Evolutionary conservation across 2,329 filamentous ascomycete genomes (phyloP).

Genomic region (Coniella lustricola): DNA sequence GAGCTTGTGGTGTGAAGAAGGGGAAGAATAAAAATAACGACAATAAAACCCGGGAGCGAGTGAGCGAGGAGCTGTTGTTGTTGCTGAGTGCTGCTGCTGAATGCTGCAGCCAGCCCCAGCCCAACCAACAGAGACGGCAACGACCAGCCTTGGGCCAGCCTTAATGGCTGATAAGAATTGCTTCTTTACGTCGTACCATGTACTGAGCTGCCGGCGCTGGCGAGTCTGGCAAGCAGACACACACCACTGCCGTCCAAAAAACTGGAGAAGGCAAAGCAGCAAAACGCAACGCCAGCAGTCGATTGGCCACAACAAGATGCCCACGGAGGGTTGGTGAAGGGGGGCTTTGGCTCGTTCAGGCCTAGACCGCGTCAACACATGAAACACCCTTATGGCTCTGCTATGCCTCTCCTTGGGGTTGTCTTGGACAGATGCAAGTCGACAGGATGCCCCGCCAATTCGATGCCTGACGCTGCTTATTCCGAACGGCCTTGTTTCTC

Average conservation of each 20-base stretch:
- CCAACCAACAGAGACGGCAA: no score
- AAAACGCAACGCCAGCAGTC: no score
- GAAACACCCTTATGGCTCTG: constrained; percentile 1
- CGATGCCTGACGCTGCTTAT: neutral
- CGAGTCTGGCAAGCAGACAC: no score
- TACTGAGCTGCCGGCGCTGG: no score
- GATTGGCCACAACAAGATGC: neutral
- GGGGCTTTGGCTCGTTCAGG: neutral
- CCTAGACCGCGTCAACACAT: constrained; percentile 1
- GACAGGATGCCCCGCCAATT: neutral
- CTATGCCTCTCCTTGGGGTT: neutral
- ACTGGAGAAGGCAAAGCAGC: neutral
- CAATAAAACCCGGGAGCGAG: neutral
- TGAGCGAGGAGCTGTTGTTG: neutral
- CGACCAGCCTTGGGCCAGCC: no score
- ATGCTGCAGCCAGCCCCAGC: no score
- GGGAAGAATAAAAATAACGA: neutral
- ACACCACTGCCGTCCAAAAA: no score
- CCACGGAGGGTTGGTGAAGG: constrained; percentile 1
- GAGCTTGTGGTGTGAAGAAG: neutral
- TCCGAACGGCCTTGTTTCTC: neutral
- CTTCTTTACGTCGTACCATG: no score
- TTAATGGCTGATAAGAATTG: no score
- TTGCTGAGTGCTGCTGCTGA: neutral
- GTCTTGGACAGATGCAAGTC: neutral